Percentiles rank a stretch among this genome's conserved stretches.
Conservation (phyloP, 805 yeast genomes). For the Scheffersomyces coipomensis region DNA sequence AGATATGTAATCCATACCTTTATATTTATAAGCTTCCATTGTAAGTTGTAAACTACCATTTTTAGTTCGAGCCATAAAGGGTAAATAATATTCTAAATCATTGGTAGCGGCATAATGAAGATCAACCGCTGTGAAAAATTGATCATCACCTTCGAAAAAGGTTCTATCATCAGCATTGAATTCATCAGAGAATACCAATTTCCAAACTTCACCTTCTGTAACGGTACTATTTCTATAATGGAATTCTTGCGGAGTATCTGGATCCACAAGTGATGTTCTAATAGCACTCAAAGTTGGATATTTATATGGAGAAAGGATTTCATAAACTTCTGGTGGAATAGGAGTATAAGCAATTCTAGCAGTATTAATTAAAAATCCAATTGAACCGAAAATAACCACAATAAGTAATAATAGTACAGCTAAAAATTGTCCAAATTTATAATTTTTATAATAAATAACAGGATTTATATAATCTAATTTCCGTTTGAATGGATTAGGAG, state of each 20-base stretch:
- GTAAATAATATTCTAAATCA: conserved; percentile 39
- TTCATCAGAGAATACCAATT: conserved; percentile 36
- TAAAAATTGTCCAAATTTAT: conserved; percentile 7
- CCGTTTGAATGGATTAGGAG: conserved; percentile 7
- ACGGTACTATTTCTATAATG: conserved; percentile 42
- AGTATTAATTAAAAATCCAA: conserved; percentile 11
- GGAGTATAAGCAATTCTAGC: conserved; percentile 4
- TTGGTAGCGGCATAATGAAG: conserved; percentile 35
- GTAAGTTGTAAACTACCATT: conserved; percentile 30
- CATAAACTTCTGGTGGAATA: conserved; percentile 16
- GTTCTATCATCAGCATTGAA: conserved; percentile 39
- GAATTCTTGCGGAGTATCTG: conserved; percentile 64
- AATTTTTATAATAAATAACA: conserved; percentile 5
- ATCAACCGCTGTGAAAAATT: conserved; percentile 35
- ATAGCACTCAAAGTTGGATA: conserved; percentile 61
- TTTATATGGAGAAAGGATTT: conserved; percentile 49
- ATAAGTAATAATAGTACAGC: conserved; percentile 8
- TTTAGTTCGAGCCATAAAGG: conserved; percentile 33
- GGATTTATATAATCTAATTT: conserved; percentile 11
- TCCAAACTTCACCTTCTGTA: conserved; percentile 24
- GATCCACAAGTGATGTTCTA: conserved; percentile 62
- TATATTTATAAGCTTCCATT: conserved; percentile 32
- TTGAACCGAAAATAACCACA: conserved; percentile 10
- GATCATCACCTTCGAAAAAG: conserved; percentile 38
- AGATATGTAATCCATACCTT: conserved; percentile 27